Evolutionary conservation across 2,329 filamentous ascomycete species (phyloP), one percentile per base, ranked within the genome.

Genomic region (Corynespora cassiicola): DNA sequence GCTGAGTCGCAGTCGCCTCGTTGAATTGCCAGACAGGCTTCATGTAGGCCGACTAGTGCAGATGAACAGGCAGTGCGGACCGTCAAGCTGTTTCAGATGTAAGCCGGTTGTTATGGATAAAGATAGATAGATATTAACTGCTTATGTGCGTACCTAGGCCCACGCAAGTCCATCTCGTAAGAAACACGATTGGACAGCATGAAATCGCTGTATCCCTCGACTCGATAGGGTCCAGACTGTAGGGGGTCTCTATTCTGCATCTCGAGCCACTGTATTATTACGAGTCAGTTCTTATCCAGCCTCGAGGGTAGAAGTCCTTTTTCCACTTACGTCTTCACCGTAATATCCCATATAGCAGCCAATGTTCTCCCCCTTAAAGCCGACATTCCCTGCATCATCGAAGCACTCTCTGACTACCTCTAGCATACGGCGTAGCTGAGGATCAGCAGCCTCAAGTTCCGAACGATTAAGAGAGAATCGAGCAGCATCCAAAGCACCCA

Each of bases 31-130:
- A 22, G 7, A 25, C 46, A 50, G 2, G 58, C 58, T 12, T 46
- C 19, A 29, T 58, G 52, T 40, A 51, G 56, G 14, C 40, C 65
- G 41, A 19, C 56, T 8, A 71, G 20, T 15, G 54, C 54, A 0
- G 63, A 58, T 0, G 65, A 68, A 35, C 69, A 72, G 1, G 54
- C 69, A 1, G 68, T 70, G 8, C 62, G 54, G 10, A 70, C 35
- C 10, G 56, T 65, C 21, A 69, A 54, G 21, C 61, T 65, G 15
- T 56, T 52, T 2, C 57, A 12, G 4, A 12, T 17, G 23, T 31
- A 24, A 18, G 14, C 10, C 25, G 10, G 4, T 7, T 27, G 8
- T 22, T 10, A 16, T 6, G 27, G 10, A 10, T n/a, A n/a, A n/a
- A n/a, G n/a, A n/a, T n/a, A n/a, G n/a, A n/a, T n/a, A n/a, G n/a